Conservation (phyloP, 257 asterid genomes). For the Solanum megistacrolobum region DNA sequence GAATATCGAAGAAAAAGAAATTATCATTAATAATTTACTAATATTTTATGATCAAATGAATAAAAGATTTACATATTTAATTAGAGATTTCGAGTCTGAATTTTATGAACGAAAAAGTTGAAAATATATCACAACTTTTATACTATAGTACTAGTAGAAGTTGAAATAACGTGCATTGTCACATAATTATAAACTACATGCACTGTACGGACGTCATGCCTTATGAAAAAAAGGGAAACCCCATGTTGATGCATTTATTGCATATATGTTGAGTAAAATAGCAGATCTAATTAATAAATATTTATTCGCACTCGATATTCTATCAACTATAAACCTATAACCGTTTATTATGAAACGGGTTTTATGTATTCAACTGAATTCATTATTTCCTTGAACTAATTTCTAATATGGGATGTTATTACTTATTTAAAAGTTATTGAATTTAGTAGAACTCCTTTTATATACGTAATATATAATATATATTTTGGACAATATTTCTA, state of each 20-base stretch:
- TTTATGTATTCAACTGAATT: not conserved
- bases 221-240: not conserved
- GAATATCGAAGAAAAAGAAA: not conserved
- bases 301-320: not conserved
- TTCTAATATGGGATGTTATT: not conserved
- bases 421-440: too few relatives aligned
- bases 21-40: rapidly evolving
- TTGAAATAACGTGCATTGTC: not conserved
- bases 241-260: not conserved
- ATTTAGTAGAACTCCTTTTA: not conserved
- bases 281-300: not conserved
- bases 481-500: too few relatives aligned
- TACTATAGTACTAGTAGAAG: not conserved
- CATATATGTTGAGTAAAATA: not conserved
- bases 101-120: not conserved
- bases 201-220: not conserved
- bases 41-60: not conserved
- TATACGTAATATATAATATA: too few relatives aligned
- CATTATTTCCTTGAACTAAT: not conserved
- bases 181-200: not conserved
- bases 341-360: not conserved
- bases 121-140: not conserved
- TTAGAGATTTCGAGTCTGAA: not conserved
- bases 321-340: not conserved
- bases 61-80: not conserved